Conservation (phyloP, 23 red algal species). For the Gracilariopsis chorda region DNA sequence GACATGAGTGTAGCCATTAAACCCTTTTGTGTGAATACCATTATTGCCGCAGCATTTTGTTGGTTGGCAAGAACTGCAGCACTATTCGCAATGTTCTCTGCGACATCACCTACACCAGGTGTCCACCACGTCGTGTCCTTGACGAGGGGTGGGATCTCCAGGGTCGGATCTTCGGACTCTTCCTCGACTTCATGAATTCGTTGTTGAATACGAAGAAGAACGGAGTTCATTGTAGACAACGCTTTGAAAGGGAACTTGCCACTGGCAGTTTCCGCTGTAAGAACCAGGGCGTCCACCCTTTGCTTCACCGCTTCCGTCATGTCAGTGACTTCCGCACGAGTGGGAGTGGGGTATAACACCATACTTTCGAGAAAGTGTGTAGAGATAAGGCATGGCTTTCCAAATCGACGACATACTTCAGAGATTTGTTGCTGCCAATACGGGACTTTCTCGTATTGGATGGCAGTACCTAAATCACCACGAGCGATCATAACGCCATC, state of each 20-base stretch:
- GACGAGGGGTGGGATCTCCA: constrained; percentile 46
- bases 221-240: constrained; percentile 83
- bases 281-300: constrained; percentile 84
- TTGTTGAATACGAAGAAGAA: constrained; percentile 70
- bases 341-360: constrained; percentile 98
- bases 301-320: constrained; percentile 96
- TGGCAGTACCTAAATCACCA: constrained; percentile 89
- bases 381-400: constrained; percentile 92
- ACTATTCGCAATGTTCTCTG: constrained; percentile 81
- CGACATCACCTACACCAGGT: constrained; percentile 59
- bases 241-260: constrained; percentile 95
- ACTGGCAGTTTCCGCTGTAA: constrained; percentile 97
- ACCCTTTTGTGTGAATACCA: constrained; percentile 97
- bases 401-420: constrained; percentile 69
- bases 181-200: constrained; percentile 41
- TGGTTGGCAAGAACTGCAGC: constrained; percentile 82
- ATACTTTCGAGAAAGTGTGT: constrained; percentile 99
- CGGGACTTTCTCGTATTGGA: constrained; percentile 92
- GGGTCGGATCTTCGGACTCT: neutral
- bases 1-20: constrained; percentile 91
- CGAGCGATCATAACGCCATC: constrained; percentile 98
- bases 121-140: constrained; percentile 62
- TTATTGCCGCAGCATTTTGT: constrained; percentile 80
- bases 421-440: constrained; percentile 89
- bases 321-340: constrained; percentile 97